These are phyloP conservation scores for Schizosaccharomyces pombe DNA, from an alignment of 805 yeast genomes.

Conservation along the genomic window DNA sequence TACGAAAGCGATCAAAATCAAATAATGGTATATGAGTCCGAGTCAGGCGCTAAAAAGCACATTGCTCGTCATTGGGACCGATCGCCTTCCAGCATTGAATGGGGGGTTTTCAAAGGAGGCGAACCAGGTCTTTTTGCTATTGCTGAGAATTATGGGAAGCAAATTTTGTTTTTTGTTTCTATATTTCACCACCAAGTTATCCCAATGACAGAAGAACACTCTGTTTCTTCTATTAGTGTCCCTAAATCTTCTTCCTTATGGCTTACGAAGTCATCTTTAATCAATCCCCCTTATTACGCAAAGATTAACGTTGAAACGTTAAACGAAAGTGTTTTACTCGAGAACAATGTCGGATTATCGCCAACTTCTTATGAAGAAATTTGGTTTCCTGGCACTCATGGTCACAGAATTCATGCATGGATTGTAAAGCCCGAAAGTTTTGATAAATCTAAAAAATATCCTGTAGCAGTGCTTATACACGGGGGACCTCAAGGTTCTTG, in stretches of 20 bases:
- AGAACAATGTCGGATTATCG: neutral
- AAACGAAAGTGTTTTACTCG: neutral
- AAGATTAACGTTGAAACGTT: neutral
- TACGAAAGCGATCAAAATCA: slow-evolving; percentile 12
- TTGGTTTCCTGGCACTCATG: slow-evolving; percentile 12
- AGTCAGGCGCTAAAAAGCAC: neutral
- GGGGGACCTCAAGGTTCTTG: slow-evolving; percentile 15
- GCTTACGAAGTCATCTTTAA: neutral
- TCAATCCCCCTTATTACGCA: neutral
- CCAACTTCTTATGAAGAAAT: slow-evolving; percentile 7
- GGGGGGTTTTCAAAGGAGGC: slow-evolving; percentile 8
- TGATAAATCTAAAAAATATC: slow-evolving; percentile 10
- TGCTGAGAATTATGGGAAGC: slow-evolving; percentile 9
- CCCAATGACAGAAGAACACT: slow-evolving; percentile 4
- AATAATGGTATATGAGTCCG: slow-evolving; percentile 9
- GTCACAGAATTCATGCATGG: slow-evolving; percentile 10
- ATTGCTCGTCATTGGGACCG: slow-evolving; percentile 6
- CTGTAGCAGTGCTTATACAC: slow-evolving; percentile 12
- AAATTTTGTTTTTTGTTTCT: slow-evolving; percentile 6
- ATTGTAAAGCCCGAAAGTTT: slow-evolving; percentile 10
- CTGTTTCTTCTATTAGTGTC: neutral
- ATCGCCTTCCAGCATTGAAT: slow-evolving; percentile 8
- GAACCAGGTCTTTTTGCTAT: slow-evolving; percentile 6
- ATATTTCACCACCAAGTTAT: slow-evolving; percentile 5
- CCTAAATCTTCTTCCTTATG: neutral